Base-by-base conservation (phyloP, 768 basidiomycete genomes). In the Suillus subluteus region DNA sequence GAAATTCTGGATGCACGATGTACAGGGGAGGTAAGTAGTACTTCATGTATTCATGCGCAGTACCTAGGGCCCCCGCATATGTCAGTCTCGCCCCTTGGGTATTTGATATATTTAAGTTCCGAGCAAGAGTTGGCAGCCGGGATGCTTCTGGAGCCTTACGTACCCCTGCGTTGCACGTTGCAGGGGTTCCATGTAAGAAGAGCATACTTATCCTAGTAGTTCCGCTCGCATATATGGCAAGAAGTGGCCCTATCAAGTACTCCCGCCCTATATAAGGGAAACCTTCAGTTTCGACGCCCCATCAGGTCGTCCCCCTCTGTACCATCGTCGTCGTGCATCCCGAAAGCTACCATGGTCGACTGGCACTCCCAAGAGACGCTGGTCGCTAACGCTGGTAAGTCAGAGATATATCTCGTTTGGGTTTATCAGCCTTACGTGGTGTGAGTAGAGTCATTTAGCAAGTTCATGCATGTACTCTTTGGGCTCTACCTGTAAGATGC, bases 381-480 rank as follows among this genome's bases (percentile, higher is more conserved):
- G 44, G 69, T 69, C 61, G 80, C 79, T 62, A 84, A 89, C 76
- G 80, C 73, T 48, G 75, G 88, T 88, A 72, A 54, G 78, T 69
- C 41, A 7, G 43, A 37, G 38, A 43, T 18, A 65, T 40, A 59
- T 63, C 35, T 62, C 35, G 38, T 48, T 52, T 62, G 13, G 32
- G 9, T 32, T 23, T 9, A 43, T 58, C 15, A 65, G 18, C 52
- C 58, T 73, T 18, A 77, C 40, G 48, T 12, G 23, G 16, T 30
- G 16, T 21, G 50, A 3, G 18, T 55, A 76, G 75, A 32, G 41
- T 75, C 76, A 55, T 81, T 82, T 73, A 80, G 78, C 70, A 86
- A 84, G 65, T 83, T 90, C 65, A 87, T 88, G 81, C 88, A 90
- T 67, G 80, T 77, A 55, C 74, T 89, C 64, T 78, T 89, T 13